A percentile compares a stretch with the other conserved stretches of the same genome.
phyloP scores from a whole-genome alignment of 2,329 filamentous ascomycete genomes.

The Hypoxylon sp. region DNA sequence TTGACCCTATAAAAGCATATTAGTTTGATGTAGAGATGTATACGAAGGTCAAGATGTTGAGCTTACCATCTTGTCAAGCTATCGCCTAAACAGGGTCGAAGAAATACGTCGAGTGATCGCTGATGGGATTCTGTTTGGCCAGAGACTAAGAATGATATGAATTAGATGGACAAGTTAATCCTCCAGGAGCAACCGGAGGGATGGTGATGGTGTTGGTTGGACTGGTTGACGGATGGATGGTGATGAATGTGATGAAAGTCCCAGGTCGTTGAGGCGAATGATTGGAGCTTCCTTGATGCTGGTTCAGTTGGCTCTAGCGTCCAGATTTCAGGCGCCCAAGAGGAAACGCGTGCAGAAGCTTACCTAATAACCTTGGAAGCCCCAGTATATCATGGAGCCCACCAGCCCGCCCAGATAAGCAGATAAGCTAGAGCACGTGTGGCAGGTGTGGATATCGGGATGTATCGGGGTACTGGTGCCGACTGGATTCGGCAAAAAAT shows the following conservation, averaged over 20 bases:
- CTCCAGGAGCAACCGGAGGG: neutral
- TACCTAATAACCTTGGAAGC: slow-evolving; percentile 10
- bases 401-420: neutral
- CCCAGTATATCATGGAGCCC: too few species aligned
- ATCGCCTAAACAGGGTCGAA: slow-evolving; percentile 33
- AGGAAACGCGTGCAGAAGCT: slow-evolving; percentile 43
- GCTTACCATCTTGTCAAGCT: slow-evolving; percentile 48
- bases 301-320: slow-evolving; percentile 12
- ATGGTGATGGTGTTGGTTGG: slow-evolving; percentile 1
- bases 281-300: slow-evolving; percentile 13
- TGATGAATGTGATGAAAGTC: neutral
- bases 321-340: slow-evolving; percentile 37
- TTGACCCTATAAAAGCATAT: slow-evolving; percentile 71
- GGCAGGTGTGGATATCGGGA: slow-evolving; percentile 7
- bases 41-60: neutral
- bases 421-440: neutral
- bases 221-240: slow-evolving; percentile 18
- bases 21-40: slow-evolving; percentile 17
- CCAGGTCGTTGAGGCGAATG: too few species aligned
- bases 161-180: neutral
- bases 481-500: slow-evolving; percentile 14
- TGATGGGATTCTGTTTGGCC: neutral
- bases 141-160: slow-evolving; percentile 7
- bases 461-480: slow-evolving; percentile 23
- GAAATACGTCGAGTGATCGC: neutral